A percentile compares a stretch with the other conserved stretches of the same genome.
These are phyloP conservation scores for Penicillium sp. DNA, from an alignment of 2,329 filamentous ascomycete species.

Conservation along the genomic window DNA sequence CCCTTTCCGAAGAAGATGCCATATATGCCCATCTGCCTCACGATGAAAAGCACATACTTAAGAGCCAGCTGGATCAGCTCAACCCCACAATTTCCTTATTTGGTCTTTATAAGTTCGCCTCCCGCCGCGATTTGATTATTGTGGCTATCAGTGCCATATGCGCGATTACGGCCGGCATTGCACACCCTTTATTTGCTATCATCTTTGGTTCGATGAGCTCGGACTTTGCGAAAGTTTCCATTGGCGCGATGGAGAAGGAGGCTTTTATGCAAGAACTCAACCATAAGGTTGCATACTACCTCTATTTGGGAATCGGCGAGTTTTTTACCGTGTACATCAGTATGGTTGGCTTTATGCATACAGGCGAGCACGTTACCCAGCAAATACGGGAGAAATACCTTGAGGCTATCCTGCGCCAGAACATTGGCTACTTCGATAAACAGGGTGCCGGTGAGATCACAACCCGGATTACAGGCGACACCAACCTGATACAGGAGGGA, in stretches of 20 bases:
- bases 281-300: constrained; percentile 73
- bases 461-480: constrained; percentile 90
- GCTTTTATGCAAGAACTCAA: constrained; percentile 63
- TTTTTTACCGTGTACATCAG: constrained; percentile 76
- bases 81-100: constrained; percentile 64
- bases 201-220: constrained; percentile 76
- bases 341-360: constrained; percentile 88
- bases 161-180: constrained; percentile 71
- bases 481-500: constrained; percentile 88
- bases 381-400: constrained; percentile 84
- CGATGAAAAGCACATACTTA: constrained; percentile 65
- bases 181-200: constrained; percentile 74
- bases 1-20: constrained; percentile 1
- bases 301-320: constrained; percentile 80
- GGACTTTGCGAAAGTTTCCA: constrained; percentile 67
- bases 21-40: neutral
- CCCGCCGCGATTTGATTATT: constrained; percentile 63
- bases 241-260: constrained; percentile 47
- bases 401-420: constrained; percentile 78
- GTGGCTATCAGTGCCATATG: constrained; percentile 62
- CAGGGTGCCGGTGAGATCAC: constrained; percentile 91
- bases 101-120: constrained; percentile 70
- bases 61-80: constrained; percentile 66
- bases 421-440: constrained; percentile 92
- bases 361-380: constrained; percentile 73